Base-by-base conservation (phyloP, 2,329 filamentous ascomycete genomes). In the Cladophialophora bantiana region DNA sequence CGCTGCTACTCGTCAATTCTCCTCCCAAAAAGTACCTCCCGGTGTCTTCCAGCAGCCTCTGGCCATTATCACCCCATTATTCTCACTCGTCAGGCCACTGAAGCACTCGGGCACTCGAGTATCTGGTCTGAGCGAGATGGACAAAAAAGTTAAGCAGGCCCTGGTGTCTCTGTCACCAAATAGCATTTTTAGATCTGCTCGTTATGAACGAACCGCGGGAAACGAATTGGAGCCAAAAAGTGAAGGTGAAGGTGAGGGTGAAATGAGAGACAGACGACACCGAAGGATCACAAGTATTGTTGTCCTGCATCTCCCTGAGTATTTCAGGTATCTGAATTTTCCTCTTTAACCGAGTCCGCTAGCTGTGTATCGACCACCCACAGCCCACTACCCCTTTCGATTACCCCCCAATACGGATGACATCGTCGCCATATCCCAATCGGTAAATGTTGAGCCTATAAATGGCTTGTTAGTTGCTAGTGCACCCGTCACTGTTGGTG, bases 391-490 rank as follows among this genome's bases (percentile, higher is more conserved):
- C 45, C 45, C 26, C 18, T 50, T 50, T 50, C 45, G 15, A 20
- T 10, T 9, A 26, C 40, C 12, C 40, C 40, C 15, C 40, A 13
- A 42, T 42, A 4, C n/a, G 9, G 15, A 5, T 42, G 45, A 50
- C 20, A 6, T 26, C 45, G 3, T 50, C 45, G 13, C 45, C 9
- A 31, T 31, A 50, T 52, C 1, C 18, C 6, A 38, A 35, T 38
- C 42, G 48, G 48, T n/a, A 61, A 61, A 61, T 20, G 12, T 31
- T 61, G 45, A 34, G 59, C 59, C 59, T 18, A 53, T 61, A 35
- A n/a, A 35, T 55, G 53, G 53, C 34, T 55, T n/a, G 13, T 50
- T 20, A 50, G 18, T 26, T 50, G 9, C 45, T 50, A 50, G 45
- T 50, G 45, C 45, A 26, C 26, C 45, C 20, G 45, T 18, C 18